Percentiles rank a stretch among this genome's conserved stretches.
These are phyloP conservation scores for Auriscalpium vulgare DNA, from an alignment of 768 basidiomycete genomes.

Conservation along the genomic window DNA sequence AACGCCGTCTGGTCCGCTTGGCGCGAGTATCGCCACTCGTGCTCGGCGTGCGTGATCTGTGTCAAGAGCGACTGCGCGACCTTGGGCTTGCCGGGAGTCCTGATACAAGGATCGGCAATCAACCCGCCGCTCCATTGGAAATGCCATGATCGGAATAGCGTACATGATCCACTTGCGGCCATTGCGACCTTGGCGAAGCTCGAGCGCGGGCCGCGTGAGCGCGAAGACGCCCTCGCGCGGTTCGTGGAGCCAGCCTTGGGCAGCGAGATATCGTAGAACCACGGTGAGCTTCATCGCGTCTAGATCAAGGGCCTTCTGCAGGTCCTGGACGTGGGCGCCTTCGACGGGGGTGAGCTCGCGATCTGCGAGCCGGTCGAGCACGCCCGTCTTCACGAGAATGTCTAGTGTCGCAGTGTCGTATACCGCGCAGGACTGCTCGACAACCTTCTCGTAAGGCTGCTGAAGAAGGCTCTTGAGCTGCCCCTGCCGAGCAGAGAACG, in stretches of 20 bases:
- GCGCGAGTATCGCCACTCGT: slow-evolving; percentile 12
- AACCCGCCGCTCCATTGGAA: not conserved
- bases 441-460: slow-evolving; percentile 15
- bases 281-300: slow-evolving; percentile 11
- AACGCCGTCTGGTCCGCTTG: slow-evolving; percentile 7
- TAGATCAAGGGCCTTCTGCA: slow-evolving; percentile 10
- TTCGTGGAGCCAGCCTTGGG: slow-evolving; percentile 17
- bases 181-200: slow-evolving; percentile 9
- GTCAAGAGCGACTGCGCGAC: slow-evolving; percentile 6
- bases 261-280: slow-evolving; percentile 13
- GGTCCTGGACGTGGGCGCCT: slow-evolving; percentile 10
- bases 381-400: slow-evolving; percentile 12
- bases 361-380: slow-evolving; percentile 12
- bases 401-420: slow-evolving; percentile 15
- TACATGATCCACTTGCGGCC: slow-evolving; percentile 13
- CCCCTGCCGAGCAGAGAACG: slow-evolving; percentile 4
- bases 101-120: not conserved
- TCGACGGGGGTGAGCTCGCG: not conserved
- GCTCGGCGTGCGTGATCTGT: slow-evolving; percentile 11
- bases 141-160: not conserved
- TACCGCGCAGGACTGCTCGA: slow-evolving; percentile 13
- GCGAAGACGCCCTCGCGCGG: slow-evolving; percentile 14
- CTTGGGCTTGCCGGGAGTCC: slow-evolving; percentile 11
- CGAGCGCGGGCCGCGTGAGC: slow-evolving; percentile 14
- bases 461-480: slow-evolving; percentile 14